Conservation (phyloP, 345 rosid genomes). For the Zanthoxylum bungeanum region DNA sequence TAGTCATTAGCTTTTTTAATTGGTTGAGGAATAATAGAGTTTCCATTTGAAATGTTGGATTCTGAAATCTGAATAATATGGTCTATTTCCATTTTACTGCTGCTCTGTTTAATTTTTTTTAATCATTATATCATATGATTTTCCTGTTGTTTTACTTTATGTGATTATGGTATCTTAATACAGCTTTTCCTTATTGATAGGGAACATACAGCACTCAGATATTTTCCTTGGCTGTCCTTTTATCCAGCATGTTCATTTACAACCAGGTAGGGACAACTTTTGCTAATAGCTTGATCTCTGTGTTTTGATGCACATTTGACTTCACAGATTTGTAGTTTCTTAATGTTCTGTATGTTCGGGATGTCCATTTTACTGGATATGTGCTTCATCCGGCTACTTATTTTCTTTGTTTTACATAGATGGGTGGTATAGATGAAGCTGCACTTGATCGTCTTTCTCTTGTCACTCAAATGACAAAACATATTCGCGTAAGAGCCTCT, state of each 20-base stretch:
- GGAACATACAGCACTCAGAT: slow-evolving; percentile 99
- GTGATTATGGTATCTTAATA: not conserved
- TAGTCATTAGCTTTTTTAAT: not conserved
- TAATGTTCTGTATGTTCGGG: not conserved
- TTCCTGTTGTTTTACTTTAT: not conserved
- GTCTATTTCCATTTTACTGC: not conserved
- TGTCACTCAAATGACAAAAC: slow-evolving; percentile 96
- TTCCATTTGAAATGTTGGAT: not conserved
- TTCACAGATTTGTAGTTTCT: not conserved
- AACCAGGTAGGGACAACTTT: slow-evolving; percentile 62
- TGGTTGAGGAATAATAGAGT: not conserved
- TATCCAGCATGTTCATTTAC: slow-evolving; percentile 97
- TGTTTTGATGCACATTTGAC: not conserved
- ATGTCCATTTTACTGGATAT: not conserved
- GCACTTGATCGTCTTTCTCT: slow-evolving; percentile 94
- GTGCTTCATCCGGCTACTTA: not conserved
- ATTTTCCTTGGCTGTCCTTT: slow-evolving; percentile 90
- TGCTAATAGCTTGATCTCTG: not conserved
- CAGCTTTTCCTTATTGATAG: slow-evolving; percentile 33
- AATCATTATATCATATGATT: not conserved
- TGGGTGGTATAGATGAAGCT: slow-evolving; percentile 98
- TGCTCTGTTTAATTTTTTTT: not conserved
- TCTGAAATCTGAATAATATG: not conserved
- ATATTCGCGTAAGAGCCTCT: slow-evolving; percentile 91
- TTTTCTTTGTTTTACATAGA: slow-evolving; percentile 35